Conservation (phyloP, 306 rosid genomes). For the Vicia sativa region DNA sequence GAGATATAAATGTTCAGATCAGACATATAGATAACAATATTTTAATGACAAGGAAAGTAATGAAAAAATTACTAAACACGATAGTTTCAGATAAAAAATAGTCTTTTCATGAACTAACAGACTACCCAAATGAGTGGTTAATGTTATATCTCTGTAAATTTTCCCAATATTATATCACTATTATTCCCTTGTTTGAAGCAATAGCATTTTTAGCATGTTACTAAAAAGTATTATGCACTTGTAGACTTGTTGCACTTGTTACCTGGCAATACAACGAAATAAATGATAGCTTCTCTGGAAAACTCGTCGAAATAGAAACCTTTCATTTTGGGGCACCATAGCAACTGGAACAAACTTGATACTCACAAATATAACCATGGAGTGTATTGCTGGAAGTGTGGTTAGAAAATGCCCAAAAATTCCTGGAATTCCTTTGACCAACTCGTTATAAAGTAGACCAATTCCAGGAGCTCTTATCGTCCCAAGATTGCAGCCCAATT, state of each 20-base stretch:
- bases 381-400: conserved; percentile 62
- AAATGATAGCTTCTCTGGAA: conserved; percentile 86
- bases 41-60: conserved; percentile 2
- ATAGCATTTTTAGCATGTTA: conserved; percentile 7
- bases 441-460: conserved; percentile 91
- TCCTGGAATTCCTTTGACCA: conserved; percentile 96
- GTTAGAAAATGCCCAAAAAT: conserved; percentile 93
- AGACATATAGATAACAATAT: not conserved
- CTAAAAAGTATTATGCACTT: conserved; percentile 10
- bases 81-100: conserved; percentile 1
- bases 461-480: conserved; percentile 96
- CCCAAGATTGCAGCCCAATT: conserved; percentile 89
- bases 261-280: conserved; percentile 98
- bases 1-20: conserved; percentile 28
- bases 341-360: conserved; percentile 94
- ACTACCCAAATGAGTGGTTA: conserved; percentile 1
- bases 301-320: conserved; percentile 92
- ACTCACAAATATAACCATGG: conserved; percentile 91
- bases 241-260: conserved; percentile 18
- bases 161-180: conserved; percentile 6
- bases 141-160: not conserved
- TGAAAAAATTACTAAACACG: not conserved
- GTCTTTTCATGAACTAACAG: conserved; percentile 14
- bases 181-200: conserved; percentile 9
- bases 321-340: conserved; percentile 91